A percentile compares a stretch with the other conserved stretches of the same genome.
These are phyloP conservation scores for Nakazawaea siamensis DNA, from an alignment of 805 yeast species.

Conservation along the genomic window DNA sequence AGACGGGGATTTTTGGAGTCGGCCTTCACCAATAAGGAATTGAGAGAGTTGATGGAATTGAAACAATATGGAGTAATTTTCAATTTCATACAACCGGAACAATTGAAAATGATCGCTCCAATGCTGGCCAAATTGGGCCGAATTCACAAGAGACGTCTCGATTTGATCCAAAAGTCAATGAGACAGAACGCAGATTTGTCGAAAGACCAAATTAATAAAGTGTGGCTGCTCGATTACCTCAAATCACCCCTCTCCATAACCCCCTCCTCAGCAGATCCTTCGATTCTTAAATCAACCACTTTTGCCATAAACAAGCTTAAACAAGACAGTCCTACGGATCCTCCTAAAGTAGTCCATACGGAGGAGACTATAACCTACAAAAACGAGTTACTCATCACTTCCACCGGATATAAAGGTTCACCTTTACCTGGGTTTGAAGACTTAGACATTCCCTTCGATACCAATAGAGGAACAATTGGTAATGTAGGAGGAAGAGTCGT, in stretches of 20 bases:
- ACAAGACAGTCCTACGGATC: constrained; percentile 27
- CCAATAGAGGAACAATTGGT: constrained; percentile 31
- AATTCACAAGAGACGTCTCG: constrained; percentile 54
- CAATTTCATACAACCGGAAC: constrained; percentile 34
- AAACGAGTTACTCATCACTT: constrained; percentile 64
- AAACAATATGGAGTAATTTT: constrained; percentile 37
- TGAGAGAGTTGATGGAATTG: constrained; percentile 73
- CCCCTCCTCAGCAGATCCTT: constrained; percentile 23
- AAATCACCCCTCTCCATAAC: constrained; percentile 54
- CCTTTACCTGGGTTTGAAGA: constrained; percentile 53
- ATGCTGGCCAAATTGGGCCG: constrained; percentile 33
- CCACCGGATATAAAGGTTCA: constrained; percentile 76
- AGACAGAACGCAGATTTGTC: constrained; percentile 8
- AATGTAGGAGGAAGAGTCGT: constrained; percentile 38
- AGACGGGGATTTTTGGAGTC: constrained; percentile 81
- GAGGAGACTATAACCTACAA: constrained; percentile 24
- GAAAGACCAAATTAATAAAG: constrained; percentile 14
- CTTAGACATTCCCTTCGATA: constrained; percentile 40
- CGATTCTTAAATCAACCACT: constrained; percentile 33
- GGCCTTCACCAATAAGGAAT: constrained; percentile 88
- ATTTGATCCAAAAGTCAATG: constrained; percentile 41
- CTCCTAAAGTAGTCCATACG: constrained; percentile 27
- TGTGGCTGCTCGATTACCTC: constrained; percentile 68
- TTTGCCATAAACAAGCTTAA: constrained; percentile 40
- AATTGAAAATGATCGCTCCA: constrained; percentile 21